A percentile compares a stretch with the other conserved stretches of the same genome.
phyloP scores from a whole-genome alignment of 352 stramenopile species.

The Globisporangium megalacanthum region DNA sequence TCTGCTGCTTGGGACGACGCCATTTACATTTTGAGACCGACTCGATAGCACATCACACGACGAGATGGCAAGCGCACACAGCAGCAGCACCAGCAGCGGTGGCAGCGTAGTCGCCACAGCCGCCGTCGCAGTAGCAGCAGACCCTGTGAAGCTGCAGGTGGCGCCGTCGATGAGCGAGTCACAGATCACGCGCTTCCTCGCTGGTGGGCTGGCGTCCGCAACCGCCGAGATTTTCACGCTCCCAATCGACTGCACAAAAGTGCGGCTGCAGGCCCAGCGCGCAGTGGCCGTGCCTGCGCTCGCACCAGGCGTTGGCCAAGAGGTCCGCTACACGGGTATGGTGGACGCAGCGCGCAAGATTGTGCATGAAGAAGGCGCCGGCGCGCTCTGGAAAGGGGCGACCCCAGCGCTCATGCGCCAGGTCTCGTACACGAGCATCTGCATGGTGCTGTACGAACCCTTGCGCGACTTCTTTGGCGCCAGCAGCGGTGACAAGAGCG shows the following conservation, averaged over 20 bases:
- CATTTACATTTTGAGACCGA: no score
- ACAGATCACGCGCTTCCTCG: conserved; percentile 66
- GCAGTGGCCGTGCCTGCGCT: conserved; percentile 21
- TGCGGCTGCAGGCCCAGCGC: conserved; percentile 73
- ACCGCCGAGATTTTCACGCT: conserved; percentile 78
- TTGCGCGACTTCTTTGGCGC: conserved; percentile 70
- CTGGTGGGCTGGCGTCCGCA: conserved; percentile 55
- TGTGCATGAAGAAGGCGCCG: conserved; percentile 55
- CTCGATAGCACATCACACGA: no score
- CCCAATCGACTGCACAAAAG: conserved; percentile 85
- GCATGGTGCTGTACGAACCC: conserved; percentile 82
- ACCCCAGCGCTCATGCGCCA: conserved; percentile 77
- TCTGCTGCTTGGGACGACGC: no score
- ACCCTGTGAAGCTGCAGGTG: conserved; percentile 32
- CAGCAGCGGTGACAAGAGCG: conserved; percentile 24
- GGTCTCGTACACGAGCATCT: conserved; percentile 85
- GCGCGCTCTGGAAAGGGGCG: conserved; percentile 69
- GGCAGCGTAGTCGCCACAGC: background rate
- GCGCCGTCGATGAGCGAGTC: conserved; percentile 20
- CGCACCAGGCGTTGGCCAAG: conserved; percentile 14
- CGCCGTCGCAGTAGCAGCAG: conserved; percentile 10
- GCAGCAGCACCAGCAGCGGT: no score
- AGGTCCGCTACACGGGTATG: conserved; percentile 68
- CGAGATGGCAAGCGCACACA: conserved; percentile 31
- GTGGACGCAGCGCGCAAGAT: conserved; percentile 64